Base-by-base conservation (phyloP, 2,329 filamentous ascomycete genomes). In the Diaporthe helianthi region DNA sequence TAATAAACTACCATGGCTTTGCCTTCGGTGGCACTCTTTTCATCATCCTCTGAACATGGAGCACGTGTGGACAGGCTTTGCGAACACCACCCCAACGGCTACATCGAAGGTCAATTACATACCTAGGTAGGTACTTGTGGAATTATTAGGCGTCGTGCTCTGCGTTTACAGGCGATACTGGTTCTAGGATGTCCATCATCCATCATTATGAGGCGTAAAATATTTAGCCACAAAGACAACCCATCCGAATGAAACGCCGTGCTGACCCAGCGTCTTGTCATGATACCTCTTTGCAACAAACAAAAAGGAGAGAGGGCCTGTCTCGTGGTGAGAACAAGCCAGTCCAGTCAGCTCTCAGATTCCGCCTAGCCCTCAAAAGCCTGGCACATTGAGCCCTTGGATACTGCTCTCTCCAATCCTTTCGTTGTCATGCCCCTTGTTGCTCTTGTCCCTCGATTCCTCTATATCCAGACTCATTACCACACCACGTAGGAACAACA, bases 151-250 rank as follows among this genome's bases (percentile, higher is more conserved):
- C 36, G 36, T 29, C 19, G 10, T 54, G 65, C 31, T 31, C 26
- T 33, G 10, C 46, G 19, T n/a, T 33, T 4, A 5, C 51, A 8
- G 2, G 29, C 29, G n/a, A 19, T 29, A 47, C 26, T 41, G 41
- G 46, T 33, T 67, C 65, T 67, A 67, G 52, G 54, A 49, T 49
- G 44, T 26, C 52, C 52, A 31, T n/a, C 17, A 41, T 67, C 65
- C 58, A 67, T 41, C 41, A 49, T 66, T 36, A 58, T 41, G 26
- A 46, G 26, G 38, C 22, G 24, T 26, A 9, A 1, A 58, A 29
- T 51, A 29, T 17, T 24, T 49, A 29, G 33, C 38, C 65, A 55
- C 41, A 49, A 22, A 33, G 24, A 17, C 31, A 31, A 58, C 31
- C 54, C 38, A 44, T 15, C 58, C 41, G 6, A 26, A 24, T 17